Conservation (phyloP, 1,139 yeast genomes). For the Blastobotrys elegans region DNA sequence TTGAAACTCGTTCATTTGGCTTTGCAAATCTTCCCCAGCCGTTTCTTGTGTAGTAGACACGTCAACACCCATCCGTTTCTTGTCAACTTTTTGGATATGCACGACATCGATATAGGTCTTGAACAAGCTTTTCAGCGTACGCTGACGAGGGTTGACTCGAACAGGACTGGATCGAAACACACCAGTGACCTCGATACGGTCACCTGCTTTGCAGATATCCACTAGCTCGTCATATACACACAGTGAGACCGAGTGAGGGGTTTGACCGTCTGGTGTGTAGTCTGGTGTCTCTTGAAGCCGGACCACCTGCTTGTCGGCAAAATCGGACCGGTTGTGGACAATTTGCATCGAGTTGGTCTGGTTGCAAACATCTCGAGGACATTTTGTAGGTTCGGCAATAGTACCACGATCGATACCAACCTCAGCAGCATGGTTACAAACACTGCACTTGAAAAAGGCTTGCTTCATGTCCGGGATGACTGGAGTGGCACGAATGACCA, state of each 20-base stretch:
- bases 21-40: slow-evolving; percentile 19
- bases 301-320: slow-evolving; percentile 92
- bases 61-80: slow-evolving; percentile 76
- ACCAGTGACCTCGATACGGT: slow-evolving; percentile 91
- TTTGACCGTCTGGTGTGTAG: slow-evolving; percentile 97
- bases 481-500: slow-evolving; percentile 82
- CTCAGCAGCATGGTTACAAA: slow-evolving; percentile 88
- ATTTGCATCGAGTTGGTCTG: slow-evolving; percentile 84
- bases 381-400: slow-evolving; percentile 85
- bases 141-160: slow-evolving; percentile 76
- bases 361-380: slow-evolving; percentile 87
- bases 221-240: slow-evolving; percentile 96
- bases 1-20: slow-evolving; percentile 24
- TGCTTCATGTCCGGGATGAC: slow-evolving; percentile 97
- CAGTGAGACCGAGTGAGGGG: slow-evolving; percentile 91
- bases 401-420: slow-evolving; percentile 94
- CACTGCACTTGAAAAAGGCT: slow-evolving; percentile 92
- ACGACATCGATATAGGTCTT: slow-evolving; percentile 94
- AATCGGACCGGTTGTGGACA: slow-evolving; percentile 84
- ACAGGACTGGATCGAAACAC: slow-evolving; percentile 91
- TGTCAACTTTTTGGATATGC: slow-evolving; percentile 82
- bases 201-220: slow-evolving; percentile 95
- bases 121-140: slow-evolving; percentile 77
- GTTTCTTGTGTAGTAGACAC: slow-evolving; percentile 46
- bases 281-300: slow-evolving; percentile 97